These are phyloP conservation scores for Aspergillus tubingensis DNA, from an alignment of 2,329 filamentous ascomycete genomes.

Conservation along the genomic window DNA sequence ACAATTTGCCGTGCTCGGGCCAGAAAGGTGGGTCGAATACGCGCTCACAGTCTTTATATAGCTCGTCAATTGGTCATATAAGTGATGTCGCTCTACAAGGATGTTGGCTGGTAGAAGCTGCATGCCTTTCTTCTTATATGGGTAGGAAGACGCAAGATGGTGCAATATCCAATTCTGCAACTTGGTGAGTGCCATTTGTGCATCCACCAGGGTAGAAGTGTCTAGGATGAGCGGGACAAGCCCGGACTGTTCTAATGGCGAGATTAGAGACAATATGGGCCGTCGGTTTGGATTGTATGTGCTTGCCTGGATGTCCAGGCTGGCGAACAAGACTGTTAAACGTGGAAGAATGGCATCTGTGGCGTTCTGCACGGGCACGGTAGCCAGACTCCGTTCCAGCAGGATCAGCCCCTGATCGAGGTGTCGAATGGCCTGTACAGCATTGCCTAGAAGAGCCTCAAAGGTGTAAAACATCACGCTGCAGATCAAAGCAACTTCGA, in stretches of 20 bases:
- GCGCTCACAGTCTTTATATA: not conserved
- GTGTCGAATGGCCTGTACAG: slow-evolving; percentile 25
- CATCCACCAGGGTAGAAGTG: not conserved
- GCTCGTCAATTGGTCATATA: not conserved
- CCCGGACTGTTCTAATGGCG: not conserved
- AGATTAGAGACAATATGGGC: slow-evolving; percentile 10
- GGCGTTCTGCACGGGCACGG: not conserved
- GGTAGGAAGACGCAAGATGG: slow-evolving; percentile 15
- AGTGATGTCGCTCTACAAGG: slow-evolving; percentile 9
- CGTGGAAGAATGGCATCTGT: slow-evolving; percentile 19
- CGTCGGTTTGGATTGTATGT: slow-evolving; percentile 17
- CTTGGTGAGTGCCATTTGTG: slow-evolving; percentile 4
- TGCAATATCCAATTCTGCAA: slow-evolving; percentile 27
- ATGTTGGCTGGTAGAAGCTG: slow-evolving; percentile 9
- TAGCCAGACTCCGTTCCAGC: slow-evolving; percentile 17
- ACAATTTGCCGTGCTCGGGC: not conserved
- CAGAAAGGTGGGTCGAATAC: not conserved
- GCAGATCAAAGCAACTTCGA: slow-evolving; percentile 27
- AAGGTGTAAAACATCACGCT: slow-evolving; percentile 30
- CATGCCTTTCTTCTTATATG: slow-evolving; percentile 12
- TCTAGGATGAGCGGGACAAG: not conserved
- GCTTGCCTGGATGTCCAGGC: slow-evolving; percentile 27
- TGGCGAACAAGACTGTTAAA: slow-evolving; percentile 17
- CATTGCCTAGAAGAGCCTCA: slow-evolving; percentile 27
- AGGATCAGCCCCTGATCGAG: slow-evolving; percentile 26